Base-by-base conservation (phyloP, 2,329 filamentous ascomycete species). In the Aureobasidium sp. region DNA sequence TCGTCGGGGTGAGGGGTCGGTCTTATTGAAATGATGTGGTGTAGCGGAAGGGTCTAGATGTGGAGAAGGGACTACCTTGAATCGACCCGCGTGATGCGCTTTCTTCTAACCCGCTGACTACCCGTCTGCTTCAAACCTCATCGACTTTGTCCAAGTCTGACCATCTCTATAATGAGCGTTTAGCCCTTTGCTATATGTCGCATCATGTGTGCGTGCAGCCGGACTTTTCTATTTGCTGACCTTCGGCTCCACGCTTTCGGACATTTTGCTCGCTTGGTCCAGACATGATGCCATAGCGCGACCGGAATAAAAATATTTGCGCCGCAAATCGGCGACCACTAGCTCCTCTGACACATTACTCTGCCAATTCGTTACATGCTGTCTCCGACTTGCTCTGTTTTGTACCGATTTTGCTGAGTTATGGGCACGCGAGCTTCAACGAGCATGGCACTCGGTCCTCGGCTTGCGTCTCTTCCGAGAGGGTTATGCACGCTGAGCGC, bases 191-290 rank as follows among this genome's bases (percentile, higher is more conserved):
- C n/a, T 56, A n/a, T 36, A 12, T 20, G 34, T 41, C 34, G 20
- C 49, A 53, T 42, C 51, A 55, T 42, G 17, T 9, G n/a, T 47
- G 51, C 25, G 53, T 29, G 41, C 31, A 12, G 37, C 22, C 36
- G 25, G 27, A 2, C 41, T 57, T 29, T 41, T 42, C 39, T 45
- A 22, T 56, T 56, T 34, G n/a, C 3, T 27, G 29, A 58, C 41
- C 55, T 47, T 58, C 55, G 55, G 55, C 55, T 58, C 55, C 55
- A 45, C 42, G 52, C 41, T 42, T 47, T 58, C 55, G 55, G 55
- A 58, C 41, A 34, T 44, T 34, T 41, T n/a, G 37, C n/a, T 55
- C 9, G 14, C 36, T 14, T 22, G 41, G 20, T 22, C 41, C 14
- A 41, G 22, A 29, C 37, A 29, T 37, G 20, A 20, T 9, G 27